Conservation (phyloP, 176 grass and related monocot genomes). For the Lolium multiflorum region DNA sequence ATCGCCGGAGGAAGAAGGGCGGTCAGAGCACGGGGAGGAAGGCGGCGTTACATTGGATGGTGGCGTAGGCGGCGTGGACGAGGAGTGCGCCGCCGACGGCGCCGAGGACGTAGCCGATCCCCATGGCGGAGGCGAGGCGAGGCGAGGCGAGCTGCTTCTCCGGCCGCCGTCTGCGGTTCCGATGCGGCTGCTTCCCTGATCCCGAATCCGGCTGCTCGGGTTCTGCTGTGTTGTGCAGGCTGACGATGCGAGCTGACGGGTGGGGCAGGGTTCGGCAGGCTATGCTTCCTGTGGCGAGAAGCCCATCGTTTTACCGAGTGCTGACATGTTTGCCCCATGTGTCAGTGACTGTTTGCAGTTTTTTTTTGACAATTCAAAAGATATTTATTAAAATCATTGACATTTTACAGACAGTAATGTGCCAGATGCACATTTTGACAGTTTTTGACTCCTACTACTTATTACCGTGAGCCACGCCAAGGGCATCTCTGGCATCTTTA, state of each 20-base stretch:
- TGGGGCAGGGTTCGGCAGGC: not conserved
- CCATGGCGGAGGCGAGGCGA: conserved; percentile 57
- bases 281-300: not conserved
- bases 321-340: too few relatives aligned
- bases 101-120: conserved; percentile 74
- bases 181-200: conserved; percentile 10
- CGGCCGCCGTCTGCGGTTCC: not conserved
- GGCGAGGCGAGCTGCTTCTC: conserved; percentile 1
- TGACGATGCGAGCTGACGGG: not conserved
- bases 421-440: too few relatives aligned
- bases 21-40: not conserved
- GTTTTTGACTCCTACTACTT: too few relatives aligned
- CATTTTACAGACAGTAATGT: too few relatives aligned
- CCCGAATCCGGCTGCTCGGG: not conserved
- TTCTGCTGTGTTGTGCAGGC: not conserved
- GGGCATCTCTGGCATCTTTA: too few relatives aligned
- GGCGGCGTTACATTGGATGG: conserved; percentile 73
- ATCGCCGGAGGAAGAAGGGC: not conserved
- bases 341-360: too few relatives aligned
- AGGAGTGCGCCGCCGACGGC: conserved; percentile 81
- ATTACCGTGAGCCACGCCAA: too few relatives aligned
- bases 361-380: too few relatives aligned
- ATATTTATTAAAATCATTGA: too few relatives aligned
- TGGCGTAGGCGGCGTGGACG: conserved; percentile 81
- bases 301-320: too few relatives aligned